Evolutionary conservation across 371 early-diverging fungal species (phyloP), one percentile per base, ranked within the genome.

Genomic region (Mycotypha africana): DNA sequence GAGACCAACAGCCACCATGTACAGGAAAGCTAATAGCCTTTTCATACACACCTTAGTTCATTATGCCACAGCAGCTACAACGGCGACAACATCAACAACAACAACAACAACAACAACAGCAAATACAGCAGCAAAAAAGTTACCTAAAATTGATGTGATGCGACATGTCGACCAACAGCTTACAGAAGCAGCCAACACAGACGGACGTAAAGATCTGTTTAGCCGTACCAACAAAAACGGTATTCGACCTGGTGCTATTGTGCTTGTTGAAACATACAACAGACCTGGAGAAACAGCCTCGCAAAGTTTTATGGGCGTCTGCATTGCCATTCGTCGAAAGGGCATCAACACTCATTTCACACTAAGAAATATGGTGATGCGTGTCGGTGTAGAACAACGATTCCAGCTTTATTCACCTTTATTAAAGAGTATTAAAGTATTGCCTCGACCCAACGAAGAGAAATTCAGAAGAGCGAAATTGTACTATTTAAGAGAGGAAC

Each of bases 361-460:
- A 0, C 72, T 92, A 56, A 81, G 92, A 25, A 92, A 89, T 42
- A 77, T 87, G 24, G 84, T 92, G 20, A 63, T 86, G 51, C 86
- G 84, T 56, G 78, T 89, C 28, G 92, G 92, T 44, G 88, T 92
- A 6, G 92, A 92, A 57, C 80, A 85, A 62, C 75, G 82, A 47
- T 92, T 81, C 48, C 74, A 75, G 45, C 76, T 85, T 20, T 91
- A 84, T 56, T 89, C 89, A 36, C 92, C 92, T n/a, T 52, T 92
- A 64, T 70, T 92, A 45, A 90, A 88, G 65, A 69, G 70, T 26
- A 81, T 92, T 60, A 74, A 82, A 42, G 70, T 88, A 15, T 54
- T 91, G 63, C 76, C 85, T 50, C 78, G 70, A 45, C 78, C 83
- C 26, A 72, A 65, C 36, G 66, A 72, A 36, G 38, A 51, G 25